Conservation (phyloP, 164 flowering plant species). For the Vitis riparia region DNA sequence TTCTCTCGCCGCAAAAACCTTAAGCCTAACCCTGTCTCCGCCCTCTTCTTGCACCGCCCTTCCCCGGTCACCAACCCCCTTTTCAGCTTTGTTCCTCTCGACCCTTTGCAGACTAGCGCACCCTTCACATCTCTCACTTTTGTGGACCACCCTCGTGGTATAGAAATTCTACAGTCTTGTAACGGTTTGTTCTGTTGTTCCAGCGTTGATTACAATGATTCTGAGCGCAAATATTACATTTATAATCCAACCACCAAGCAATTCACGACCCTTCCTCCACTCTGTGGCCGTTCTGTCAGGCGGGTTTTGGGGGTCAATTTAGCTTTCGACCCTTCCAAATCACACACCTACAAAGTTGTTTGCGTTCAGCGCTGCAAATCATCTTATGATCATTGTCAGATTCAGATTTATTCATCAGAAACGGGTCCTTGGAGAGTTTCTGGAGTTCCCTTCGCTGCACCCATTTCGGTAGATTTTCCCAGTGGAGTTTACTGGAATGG, state of each 20-base stretch:
- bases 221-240: conserved; percentile 5
- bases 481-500: conserved; percentile 23
- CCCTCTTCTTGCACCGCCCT: conserved; percentile 11
- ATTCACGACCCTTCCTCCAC: conserved; percentile 10
- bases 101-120: background rate
- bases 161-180: conserved; percentile 21
- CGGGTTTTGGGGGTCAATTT: background rate
- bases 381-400: background rate
- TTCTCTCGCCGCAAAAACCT: conserved; percentile 9
- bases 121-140: conserved; percentile 17
- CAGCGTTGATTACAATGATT: background rate
- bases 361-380: background rate
- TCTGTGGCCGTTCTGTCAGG: too few species aligned
- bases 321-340: conserved; percentile 22
- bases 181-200: conserved; percentile 20
- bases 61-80: background rate
- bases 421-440: conserved; percentile 12
- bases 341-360: conserved; percentile 21
- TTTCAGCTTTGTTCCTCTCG: conserved; percentile 10
- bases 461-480: background rate
- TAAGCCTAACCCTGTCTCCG: background rate
- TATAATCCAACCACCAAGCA: conserved; percentile 25
- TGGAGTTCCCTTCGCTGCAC: background rate
- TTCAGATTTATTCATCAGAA: conserved; percentile 22
- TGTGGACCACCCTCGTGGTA: background rate